phyloP scores from a whole-genome alignment of 2,329 filamentous ascomycete species.

The Didymella segeticola region DNA sequence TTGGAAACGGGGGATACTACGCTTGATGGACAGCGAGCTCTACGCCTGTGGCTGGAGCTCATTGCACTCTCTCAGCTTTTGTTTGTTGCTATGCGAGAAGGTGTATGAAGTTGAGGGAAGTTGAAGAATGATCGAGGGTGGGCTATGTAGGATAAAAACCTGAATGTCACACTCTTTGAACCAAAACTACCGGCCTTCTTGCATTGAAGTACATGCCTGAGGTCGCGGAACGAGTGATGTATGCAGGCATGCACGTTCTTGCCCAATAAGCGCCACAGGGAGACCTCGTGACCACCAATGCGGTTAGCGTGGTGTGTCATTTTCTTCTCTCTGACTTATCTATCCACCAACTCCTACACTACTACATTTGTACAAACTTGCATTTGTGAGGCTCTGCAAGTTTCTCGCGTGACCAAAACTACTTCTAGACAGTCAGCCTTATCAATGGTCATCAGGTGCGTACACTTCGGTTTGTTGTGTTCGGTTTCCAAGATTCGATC shows the following conservation, averaged over 20 bases:
- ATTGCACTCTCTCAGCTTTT: conserved; percentile 44
- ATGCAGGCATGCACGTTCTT: background rate
- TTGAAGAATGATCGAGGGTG: conserved; percentile 8
- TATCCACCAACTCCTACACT: conserved; percentile 12
- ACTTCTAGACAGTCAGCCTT: too few relatives aligned
- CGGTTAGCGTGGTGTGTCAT: conserved; percentile 24
- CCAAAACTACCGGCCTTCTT: background rate
- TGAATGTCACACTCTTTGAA: conserved; percentile 48
- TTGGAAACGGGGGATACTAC: conserved; percentile 22
- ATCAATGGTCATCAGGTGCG: conserved; percentile 17
- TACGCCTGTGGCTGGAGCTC: conserved; percentile 46
- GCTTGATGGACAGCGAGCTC: conserved; percentile 39
- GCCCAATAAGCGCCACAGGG: conserved; percentile 27
- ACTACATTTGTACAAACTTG: conserved; percentile 18
- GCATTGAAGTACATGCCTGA: background rate
- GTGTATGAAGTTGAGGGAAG: conserved; percentile 14
- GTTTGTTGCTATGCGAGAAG: conserved; percentile 18
- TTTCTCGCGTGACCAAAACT: background rate
- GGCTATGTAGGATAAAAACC: conserved; percentile 43
- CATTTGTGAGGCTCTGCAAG: conserved; percentile 1
- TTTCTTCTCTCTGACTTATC: conserved; percentile 30
- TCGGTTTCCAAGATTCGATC: background rate
- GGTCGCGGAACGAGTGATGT: background rate
- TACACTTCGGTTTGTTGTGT: background rate
- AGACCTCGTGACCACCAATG: conserved; percentile 26